Evolutionary conservation across 495 filamentous ascomycete genomes (phyloP), one percentile per base, ranked within the genome.

Genomic region (Penicilliopsis zonata): DNA sequence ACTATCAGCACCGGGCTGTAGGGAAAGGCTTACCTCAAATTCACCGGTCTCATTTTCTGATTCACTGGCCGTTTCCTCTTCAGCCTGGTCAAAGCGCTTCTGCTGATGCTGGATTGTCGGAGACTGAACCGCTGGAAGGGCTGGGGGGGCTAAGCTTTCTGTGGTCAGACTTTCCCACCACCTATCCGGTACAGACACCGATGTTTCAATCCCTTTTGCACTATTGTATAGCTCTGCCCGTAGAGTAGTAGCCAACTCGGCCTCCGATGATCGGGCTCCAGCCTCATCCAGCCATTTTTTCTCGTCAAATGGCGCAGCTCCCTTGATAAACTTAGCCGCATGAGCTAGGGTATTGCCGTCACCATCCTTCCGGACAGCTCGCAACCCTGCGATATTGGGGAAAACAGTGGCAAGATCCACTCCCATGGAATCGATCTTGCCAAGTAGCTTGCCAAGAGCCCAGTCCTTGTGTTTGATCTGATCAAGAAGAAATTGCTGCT

Each of bases 401-500:
- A 93, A 84, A 2, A 86, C 64, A 14, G 70, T 62, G 9, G 73
- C 72, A 4, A 88, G 53, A 18, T 86, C 80, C 2, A 71, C 64
- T 1, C 76, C 72, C 28, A 74, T 69, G 0, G 71, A 59, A 36
- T 84, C 80, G n/a, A 90, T 59, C 43, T 82, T 85, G 49, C 92
- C 84, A 6, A 83, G 59, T 14, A 94, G 46, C 36, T 77, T 82
- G 12, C 65, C 61, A 35, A 94, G 82, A 12, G 84, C 69, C 42
- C 62, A 70, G 51, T 94, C 86, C 53, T 94, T 94, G 20, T 86
- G 76, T 36, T 63, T 66, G 7, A 94, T 44, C 15, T 65, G 61
- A 5, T 65, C 50, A 15, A 78, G 42, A 1, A 94, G 66, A 18
- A 61, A 57, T 57, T 53, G 27, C 67, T 65, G 52, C 70, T 70